Evolutionary conservation across 1,284 basidiomycete species (phyloP).

Genomic region (Ustilago shanxiensis): DNA sequence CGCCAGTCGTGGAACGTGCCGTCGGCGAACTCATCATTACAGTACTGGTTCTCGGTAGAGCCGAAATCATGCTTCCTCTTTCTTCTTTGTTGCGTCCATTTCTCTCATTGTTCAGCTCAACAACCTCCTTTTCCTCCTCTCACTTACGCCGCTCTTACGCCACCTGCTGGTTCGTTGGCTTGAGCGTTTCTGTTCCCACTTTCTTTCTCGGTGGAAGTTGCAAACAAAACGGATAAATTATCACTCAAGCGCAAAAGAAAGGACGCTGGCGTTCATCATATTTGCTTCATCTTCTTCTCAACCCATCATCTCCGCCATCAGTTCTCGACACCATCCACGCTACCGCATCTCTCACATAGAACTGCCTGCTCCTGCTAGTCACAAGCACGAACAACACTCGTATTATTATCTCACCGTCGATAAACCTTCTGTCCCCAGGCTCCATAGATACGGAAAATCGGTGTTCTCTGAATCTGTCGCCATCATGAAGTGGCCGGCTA

Average conservation of each 20-base stretch:
- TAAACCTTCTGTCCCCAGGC: too few species aligned
- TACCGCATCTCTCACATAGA: neutral
- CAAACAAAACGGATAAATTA: too few species aligned
- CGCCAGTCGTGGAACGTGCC: slow-evolving; percentile 5
- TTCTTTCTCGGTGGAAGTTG: neutral
- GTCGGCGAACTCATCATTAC: neutral
- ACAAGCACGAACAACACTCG: too few species aligned
- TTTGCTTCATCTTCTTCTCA: neutral
- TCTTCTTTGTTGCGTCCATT: neutral
- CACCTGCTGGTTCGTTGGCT: neutral
- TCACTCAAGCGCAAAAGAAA: too few species aligned
- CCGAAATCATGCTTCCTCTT: neutral
- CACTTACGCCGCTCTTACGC: neutral
- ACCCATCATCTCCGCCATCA: neutral
- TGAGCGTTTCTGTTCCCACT: neutral
- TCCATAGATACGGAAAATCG: neutral
- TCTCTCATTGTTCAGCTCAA: neutral
- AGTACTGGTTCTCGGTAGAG: neutral
- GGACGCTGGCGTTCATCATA: neutral
- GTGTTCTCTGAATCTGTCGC: neutral
- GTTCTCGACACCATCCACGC: neutral
- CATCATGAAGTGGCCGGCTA: slow-evolving; percentile 1
- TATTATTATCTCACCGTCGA: too few species aligned
- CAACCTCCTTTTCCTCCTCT: neutral
- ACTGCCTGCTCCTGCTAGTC: too few species aligned